A percentile compares a stretch with the other conserved stretches of the same genome.
phyloP scores from a whole-genome alignment of 169 alveolate species.

The Besnoitia besnoiti region DNA sequence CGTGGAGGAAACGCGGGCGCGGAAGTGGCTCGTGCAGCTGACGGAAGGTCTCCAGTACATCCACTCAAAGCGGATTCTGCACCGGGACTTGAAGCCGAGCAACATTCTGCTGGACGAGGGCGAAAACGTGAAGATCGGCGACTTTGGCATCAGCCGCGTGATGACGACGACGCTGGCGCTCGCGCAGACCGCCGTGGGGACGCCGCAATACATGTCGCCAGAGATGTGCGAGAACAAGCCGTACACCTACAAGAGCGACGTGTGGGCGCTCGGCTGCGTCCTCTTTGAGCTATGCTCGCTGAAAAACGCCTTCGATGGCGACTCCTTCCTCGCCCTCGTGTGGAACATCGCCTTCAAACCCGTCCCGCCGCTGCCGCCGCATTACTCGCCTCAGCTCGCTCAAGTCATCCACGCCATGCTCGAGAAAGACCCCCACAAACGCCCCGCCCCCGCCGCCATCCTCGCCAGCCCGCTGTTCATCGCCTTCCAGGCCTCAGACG shows the following conservation, averaged over 20 bases:
- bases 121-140: conserved; percentile 87
- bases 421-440: conserved; percentile 45
- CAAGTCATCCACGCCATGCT: conserved; percentile 39
- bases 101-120: conserved; percentile 83
- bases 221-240: conserved; percentile 95
- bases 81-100: conserved; percentile 92
- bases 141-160: conserved; percentile 94
- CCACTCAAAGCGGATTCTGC: conserved; percentile 91
- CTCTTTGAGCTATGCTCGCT: conserved; percentile 86
- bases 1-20: conserved; percentile 25
- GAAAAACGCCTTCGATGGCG: conserved; percentile 89
- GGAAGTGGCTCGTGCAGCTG: conserved; percentile 86
- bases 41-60: conserved; percentile 88
- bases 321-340: conserved; percentile 81
- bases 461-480: conserved; percentile 15
- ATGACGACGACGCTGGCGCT: conserved; percentile 73
- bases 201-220: conserved; percentile 99
- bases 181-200: conserved; percentile 97
- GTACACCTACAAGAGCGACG: conserved; percentile 97
- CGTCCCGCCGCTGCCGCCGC: conserved; percentile 74
- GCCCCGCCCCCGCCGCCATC: conserved; percentile 42
- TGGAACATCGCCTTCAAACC: conserved; percentile 84
- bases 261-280: conserved; percentile 97
- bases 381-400: conserved; percentile 51
- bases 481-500: background rate